Evolutionary conservation across 1,284 basidiomycete genomes (phyloP), one percentile per base, ranked within the genome.

Genomic region (Coniferiporia sulphurascens): DNA sequence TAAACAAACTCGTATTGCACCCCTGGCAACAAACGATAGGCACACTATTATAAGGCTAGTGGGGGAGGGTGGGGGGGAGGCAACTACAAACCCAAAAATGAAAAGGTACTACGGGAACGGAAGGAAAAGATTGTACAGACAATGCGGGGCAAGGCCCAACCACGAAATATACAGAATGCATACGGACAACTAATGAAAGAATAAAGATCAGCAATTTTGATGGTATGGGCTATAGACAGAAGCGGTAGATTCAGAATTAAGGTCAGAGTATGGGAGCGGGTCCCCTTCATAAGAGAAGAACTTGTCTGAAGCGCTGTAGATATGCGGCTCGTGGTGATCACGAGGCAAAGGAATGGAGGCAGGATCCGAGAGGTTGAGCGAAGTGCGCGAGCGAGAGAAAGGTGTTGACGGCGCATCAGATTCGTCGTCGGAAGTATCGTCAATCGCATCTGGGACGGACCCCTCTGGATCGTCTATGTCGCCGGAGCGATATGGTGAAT

Each of bases 401-500:
- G 83, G 85, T n/a, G 86, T 85, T 12, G 79, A 79, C 19, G 78
- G 79, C 12, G 80, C 73, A 63, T 91, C 88, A 17, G 87, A 88
- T 75, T 90, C 89, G 73, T 91, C 88, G 72, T 90, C 88, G 49
- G 88, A 91, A 51, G 79, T 82, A 72, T 91, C 88, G 69, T 90
- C 88, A 76, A 90, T 87, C 53, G 86, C 85, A 67, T 90, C 89
- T 54, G 86, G 87, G 46, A 89, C 81, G 35, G 84, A 76, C 43
- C 83, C 51, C 15, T 58, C 50, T 35, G 54, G 76, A 65, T 86
- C 83, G 67, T 87, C 85, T 65, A 81, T 77, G 67, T 82, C 78
- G 67, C 79, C 74, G 72, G 80, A 34, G 34, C 48, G 19, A 34
- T 53, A 81, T 54, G 81, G 80, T 56, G 85, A 84, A 77, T 86